Percentiles rank a stretch among this genome's conserved stretches.
Conservation (phyloP, 2,329 filamentous ascomycete genomes). For the Nemania sp. region DNA sequence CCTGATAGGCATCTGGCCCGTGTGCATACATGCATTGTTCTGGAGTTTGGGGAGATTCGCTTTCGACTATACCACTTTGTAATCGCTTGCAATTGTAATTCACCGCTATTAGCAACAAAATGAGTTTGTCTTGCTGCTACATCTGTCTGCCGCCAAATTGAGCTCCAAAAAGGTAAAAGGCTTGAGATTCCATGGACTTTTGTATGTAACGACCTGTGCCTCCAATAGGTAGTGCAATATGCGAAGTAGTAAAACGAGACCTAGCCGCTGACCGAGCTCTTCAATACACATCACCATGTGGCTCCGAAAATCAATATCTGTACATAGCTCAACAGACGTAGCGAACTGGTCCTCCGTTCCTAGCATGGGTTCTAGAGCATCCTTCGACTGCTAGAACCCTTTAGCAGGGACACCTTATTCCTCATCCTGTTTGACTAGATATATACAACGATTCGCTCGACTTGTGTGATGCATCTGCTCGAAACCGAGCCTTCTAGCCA, state of each 20-base stretch:
- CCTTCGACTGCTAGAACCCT: neutral
- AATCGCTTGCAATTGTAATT: neutral
- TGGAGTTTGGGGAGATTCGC: conserved; percentile 27
- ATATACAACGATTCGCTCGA: neutral
- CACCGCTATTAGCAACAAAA: neutral
- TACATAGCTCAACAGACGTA: neutral
- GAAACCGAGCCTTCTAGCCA: neutral
- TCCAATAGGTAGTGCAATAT: neutral
- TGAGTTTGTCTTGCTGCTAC: too few species aligned
- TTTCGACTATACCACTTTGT: conserved; percentile 29
- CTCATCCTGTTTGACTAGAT: neutral
- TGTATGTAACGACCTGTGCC: conserved; percentile 12
- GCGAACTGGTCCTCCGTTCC: neutral
- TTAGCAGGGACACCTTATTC: neutral
- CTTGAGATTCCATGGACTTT: neutral
- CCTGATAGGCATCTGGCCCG: conserved; percentile 33
- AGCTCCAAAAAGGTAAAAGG: neutral
- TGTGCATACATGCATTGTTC: neutral
- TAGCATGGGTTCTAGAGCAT: neutral
- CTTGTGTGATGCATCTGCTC: neutral
- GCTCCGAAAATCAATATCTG: neutral
- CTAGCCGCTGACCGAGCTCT: too few species aligned
- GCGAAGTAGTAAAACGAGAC: too few species aligned
- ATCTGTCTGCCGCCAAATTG: neutral
- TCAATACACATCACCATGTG: too few species aligned